Conservation (phyloP, 73 alveolate species). For the Paramecium biaurelia region DNA sequence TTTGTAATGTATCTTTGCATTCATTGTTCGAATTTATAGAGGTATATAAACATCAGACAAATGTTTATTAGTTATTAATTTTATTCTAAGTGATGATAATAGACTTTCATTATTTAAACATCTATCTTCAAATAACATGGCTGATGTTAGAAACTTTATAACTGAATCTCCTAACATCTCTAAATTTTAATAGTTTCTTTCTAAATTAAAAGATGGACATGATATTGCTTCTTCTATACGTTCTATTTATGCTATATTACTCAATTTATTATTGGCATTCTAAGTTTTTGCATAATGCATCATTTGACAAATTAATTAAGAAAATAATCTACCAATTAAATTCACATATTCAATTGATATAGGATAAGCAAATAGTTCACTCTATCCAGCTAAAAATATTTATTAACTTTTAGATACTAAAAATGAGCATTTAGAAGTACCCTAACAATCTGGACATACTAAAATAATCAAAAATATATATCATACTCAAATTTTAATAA, state of each 20-base stretch:
- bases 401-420: neutral
- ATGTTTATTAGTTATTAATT: neutral
- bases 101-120: neutral
- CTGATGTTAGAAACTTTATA: neutral
- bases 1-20: conserved; percentile 27
- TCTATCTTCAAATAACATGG: neutral
- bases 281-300: neutral
- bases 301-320: neutral
- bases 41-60: neutral
- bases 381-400: neutral
- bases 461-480: neutral
- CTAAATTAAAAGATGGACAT: neutral
- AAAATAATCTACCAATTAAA: neutral
- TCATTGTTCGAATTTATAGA: neutral
- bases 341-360: neutral
- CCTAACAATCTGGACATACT: neutral
- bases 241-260: neutral
- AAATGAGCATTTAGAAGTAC: neutral
- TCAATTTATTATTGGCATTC: neutral
- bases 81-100: neutral
- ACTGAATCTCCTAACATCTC: conserved; percentile 35
- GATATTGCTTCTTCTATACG: conserved; percentile 5
- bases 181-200: neutral
- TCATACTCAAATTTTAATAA: neutral
- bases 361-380: neutral